Evolutionary conservation across 1,139 yeast genomes (phyloP).

Genomic region (Spathaspora jeffriesii): DNA sequence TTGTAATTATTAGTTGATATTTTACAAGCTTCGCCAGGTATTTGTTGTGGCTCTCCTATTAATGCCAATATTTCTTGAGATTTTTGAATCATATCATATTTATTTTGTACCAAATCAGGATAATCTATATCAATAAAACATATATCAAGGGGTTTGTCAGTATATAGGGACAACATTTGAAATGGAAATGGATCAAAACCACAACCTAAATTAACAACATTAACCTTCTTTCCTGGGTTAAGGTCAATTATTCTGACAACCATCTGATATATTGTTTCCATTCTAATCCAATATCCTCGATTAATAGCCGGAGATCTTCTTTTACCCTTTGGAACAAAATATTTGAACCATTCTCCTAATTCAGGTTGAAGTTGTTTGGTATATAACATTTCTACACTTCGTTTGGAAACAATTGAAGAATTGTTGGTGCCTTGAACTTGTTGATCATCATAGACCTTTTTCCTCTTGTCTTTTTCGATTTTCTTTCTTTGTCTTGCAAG

Average conservation of each 20-base stretch:
- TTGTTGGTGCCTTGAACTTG: conserved; percentile 83
- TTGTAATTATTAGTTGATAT: conserved; percentile 51
- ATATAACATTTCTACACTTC: conserved; percentile 76
- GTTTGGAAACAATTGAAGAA: conserved; percentile 79
- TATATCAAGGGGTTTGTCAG: conserved; percentile 12
- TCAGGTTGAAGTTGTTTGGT: conserved; percentile 40
- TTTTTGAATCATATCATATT: conserved; percentile 50
- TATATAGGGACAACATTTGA: conserved; percentile 42
- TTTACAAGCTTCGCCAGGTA: conserved; percentile 21
- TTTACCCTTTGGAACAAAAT: conserved; percentile 67
- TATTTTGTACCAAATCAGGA: conserved; percentile 61
- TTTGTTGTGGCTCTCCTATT: conserved; percentile 33
- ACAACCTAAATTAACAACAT: conserved; percentile 74
- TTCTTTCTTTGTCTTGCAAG: conserved; percentile 33
- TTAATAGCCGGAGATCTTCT: conserved; percentile 81
- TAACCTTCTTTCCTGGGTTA: conserved; percentile 17
- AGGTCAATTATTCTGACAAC: conserved; percentile 43
- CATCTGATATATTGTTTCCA: conserved; percentile 65
- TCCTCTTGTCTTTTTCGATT: conserved; percentile 48
- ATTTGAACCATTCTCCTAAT: conserved; percentile 55
- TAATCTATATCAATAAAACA: conserved; percentile 74
- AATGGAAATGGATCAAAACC: conserved; percentile 83
- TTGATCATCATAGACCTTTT: conserved; percentile 54
- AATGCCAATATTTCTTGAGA: conserved; percentile 49
- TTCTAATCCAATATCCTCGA: conserved; percentile 82